These are phyloP conservation scores for Elongisporangium prolatum DNA, from an alignment of 352 stramenopile species.

Conservation along the genomic window DNA sequence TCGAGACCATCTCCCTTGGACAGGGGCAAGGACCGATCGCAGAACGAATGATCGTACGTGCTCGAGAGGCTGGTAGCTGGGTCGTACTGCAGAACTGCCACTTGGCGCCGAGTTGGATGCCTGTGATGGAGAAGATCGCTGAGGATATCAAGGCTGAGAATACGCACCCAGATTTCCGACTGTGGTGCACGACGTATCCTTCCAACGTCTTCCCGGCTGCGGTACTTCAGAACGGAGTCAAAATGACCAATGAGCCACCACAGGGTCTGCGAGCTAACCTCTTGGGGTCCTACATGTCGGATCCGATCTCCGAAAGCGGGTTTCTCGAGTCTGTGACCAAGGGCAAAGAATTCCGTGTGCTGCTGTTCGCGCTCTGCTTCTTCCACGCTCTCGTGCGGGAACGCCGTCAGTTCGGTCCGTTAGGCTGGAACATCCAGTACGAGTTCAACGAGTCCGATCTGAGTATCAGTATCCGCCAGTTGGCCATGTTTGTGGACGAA, in stretches of 20 bases:
- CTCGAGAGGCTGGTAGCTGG: conserved; percentile 80
- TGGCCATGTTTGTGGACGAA: conserved; percentile 91
- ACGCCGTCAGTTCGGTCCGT: conserved; percentile 87
- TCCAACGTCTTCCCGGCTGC: conserved; percentile 91
- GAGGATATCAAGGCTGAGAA: conserved; percentile 80
- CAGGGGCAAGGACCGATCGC: conserved; percentile 91
- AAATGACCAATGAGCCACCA: conserved; percentile 95
- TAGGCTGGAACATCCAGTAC: conserved; percentile 96
- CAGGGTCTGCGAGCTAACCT: conserved; percentile 91
- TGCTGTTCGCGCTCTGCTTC: conserved; percentile 90
- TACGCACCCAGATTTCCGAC: conserved; percentile 84
- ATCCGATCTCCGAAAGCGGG: conserved; percentile 85
- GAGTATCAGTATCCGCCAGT: conserved; percentile 88
- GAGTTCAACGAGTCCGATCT: conserved; percentile 95
- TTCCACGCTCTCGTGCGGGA: conserved; percentile 93
- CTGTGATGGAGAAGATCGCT: conserved; percentile 90
- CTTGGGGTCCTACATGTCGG: conserved; percentile 87
- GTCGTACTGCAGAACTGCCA: conserved; percentile 92
- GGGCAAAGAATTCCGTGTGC: conserved; percentile 75
- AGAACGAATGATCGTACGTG: conserved; percentile 84
- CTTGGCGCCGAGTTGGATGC: conserved; percentile 91
- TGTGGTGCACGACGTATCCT: conserved; percentile 95
- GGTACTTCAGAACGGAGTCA: conserved; percentile 95
- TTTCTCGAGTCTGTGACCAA: conserved; percentile 86
- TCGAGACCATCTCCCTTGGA: conserved; percentile 89